Base-by-base conservation (phyloP, 495 filamentous ascomycete species). In the Penicillium lividum region DNA sequence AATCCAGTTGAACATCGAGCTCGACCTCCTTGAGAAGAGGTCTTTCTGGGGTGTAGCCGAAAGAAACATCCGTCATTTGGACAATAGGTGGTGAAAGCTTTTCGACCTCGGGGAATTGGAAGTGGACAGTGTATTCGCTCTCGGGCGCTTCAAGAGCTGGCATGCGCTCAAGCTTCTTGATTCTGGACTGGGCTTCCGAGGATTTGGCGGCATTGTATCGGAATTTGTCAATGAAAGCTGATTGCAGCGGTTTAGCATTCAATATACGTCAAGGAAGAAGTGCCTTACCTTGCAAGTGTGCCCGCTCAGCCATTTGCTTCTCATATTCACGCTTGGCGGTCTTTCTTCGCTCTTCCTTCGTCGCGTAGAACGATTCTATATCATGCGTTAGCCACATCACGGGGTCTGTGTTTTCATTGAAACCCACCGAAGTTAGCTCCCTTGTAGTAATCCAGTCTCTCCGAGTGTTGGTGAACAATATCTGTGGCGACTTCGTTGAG, bases 401-500 rank as follows among this genome's bases (percentile, higher is more conserved):
- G 9, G 9, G 8, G 10, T 18, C 13, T 15, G 47, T 51, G 30
- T 56, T n/a, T 8, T 5, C 11, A 22, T 38, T 45, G 18, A n/a
- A 48, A 68, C 73, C 56, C 65, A 82, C 80, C 80, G 69, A 98
- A 98, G 77, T 97, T 96, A 62, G 92, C 92, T 18, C 94, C 90
- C 70, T 96, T 93, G 83, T 99, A 99, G 84, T 99, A 98, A 75
- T 99, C 94, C 36, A 99, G 82, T 28, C 94, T 84, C 75, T 96
- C 89, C 3, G 94, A 97, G 75, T 99, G 94, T 71, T 99, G 94
- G 72, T 99, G 94, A 51, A 99, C 88, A 69, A 99, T 99, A 79
- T 99, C 94, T 43, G 95, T 99, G n/a, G 94, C 94, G 30, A 99
- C 89, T 80, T 99, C 94, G 79, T 99, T 97, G 54, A 99, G 80